Base-by-base conservation (phyloP, 768 basidiomycete species). In the Mycena chlorophos region DNA sequence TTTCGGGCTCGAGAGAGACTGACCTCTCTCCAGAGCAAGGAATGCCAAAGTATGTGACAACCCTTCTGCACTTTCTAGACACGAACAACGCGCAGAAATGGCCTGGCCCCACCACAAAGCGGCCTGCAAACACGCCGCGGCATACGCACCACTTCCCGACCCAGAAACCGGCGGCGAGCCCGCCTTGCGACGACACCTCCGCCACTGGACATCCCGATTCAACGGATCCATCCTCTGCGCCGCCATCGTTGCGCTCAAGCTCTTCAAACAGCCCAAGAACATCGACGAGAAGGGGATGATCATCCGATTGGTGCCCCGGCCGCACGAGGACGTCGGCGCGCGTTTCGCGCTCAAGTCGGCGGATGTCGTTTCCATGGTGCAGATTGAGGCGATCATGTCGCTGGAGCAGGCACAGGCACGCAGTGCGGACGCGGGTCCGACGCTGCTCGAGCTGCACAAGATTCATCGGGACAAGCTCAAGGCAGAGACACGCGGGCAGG, bases 91-190 rank as follows among this genome's bases (percentile, higher is more conserved):
- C 14, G 16, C n/a, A 54, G 57, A 53, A 26, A 50, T 49, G 6
- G 61, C 58, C 22, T 62, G 57, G 61, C 30, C 45, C 17, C 48
- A 51, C 25, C 57, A 62, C 25, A 62, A 62, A 39, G 19, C 61
- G 13, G 40, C 25, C 19, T 62, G 61, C 31, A 30, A 40, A 46
- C 29, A 51, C 22, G 43, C 29, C 1, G 42, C 3, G 2, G 31
- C 30, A 34, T 52, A 49, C 19, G 50, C 54, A 5, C 47, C 58
- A 0, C 3, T 37, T 17, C 25, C 19, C 6, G 57, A 52, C 61
- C 60, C 37, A n/a, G 51, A 49, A 30, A 57, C 45, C 17, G 50
- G 55, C 3, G 60, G 54, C 43, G 61, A 58, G 39, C 54, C 51
- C 0, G 17, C 57, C 6, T 52, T 58, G 8, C 51, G 52, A 8